A percentile compares a stretch with the other conserved stretches of the same genome.
Evolutionary conservation across 2,329 filamentous ascomycete genomes (phyloP).

Genomic region (Neonectria sp.): DNA sequence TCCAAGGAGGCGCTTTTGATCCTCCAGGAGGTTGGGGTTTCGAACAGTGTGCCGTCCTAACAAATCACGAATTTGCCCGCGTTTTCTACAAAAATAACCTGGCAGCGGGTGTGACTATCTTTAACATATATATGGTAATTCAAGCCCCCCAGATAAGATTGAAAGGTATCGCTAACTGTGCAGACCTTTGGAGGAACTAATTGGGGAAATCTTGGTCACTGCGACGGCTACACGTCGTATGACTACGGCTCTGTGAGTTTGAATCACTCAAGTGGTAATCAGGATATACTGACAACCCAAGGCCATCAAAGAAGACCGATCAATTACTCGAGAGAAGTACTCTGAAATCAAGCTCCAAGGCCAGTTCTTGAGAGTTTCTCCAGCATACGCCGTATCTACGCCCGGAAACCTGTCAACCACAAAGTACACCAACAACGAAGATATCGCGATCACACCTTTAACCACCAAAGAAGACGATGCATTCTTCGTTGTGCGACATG

Average conservation of each 20-base stretch:
- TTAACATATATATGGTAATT: slow-evolving; percentile 82
- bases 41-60: slow-evolving; percentile 74
- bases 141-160: rapidly evolving
- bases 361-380: slow-evolving; percentile 81
- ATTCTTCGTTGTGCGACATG: slow-evolving; percentile 79
- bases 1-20: slow-evolving; percentile 81
- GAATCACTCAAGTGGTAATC: rapidly evolving
- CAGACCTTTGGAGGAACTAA: slow-evolving; percentile 84
- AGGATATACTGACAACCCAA: neutral
- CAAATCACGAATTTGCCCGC: slow-evolving; percentile 81
- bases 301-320: slow-evolving; percentile 77
- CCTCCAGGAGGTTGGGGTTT: slow-evolving; percentile 82
- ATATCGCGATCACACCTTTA: slow-evolving; percentile 74
- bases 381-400: slow-evolving; percentile 75
- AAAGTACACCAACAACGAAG: slow-evolving; percentile 65
- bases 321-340: slow-evolving; percentile 81
- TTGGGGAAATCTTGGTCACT: slow-evolving; percentile 84
- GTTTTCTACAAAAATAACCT: slow-evolving; percentile 86
- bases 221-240: slow-evolving; percentile 74
- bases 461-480: slow-evolving; percentile 64
- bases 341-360: slow-evolving; percentile 83
- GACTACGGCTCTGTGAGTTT: slow-evolving; percentile 64
- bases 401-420: slow-evolving; percentile 66
- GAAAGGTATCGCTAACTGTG: slow-evolving; percentile 4
- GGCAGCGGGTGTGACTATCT: slow-evolving; percentile 75